These are phyloP conservation scores for Sisymbrium altissimum DNA, from an alignment of 345 rosid genomes.

Conservation along the genomic window DNA sequence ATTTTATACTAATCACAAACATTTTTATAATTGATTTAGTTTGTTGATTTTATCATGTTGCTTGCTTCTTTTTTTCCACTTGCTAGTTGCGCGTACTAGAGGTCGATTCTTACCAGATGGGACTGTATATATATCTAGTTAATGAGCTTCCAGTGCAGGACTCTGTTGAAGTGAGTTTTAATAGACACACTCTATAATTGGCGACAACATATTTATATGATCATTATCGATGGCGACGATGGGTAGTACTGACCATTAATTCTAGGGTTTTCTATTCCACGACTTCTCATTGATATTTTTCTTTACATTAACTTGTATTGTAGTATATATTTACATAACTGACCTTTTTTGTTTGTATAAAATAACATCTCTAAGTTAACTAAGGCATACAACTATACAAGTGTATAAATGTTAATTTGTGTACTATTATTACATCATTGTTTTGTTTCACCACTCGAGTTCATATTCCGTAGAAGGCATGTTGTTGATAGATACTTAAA, in stretches of 20 bases:
- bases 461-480: background rate
- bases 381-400: too few species aligned
- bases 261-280: background rate
- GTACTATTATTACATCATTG: background rate
- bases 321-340: background rate
- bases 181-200: background rate
- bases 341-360: background rate
- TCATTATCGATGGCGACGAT: background rate
- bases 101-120: background rate
- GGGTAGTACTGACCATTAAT: background rate
- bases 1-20: background rate
- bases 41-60: background rate
- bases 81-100: background rate
- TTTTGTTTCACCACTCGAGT: background rate
- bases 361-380: background rate
- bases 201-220: slow-evolving; percentile 7
- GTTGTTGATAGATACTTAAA: background rate
- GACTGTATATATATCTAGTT: background rate
- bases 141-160: background rate
- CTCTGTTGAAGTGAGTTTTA: background rate
- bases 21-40: background rate
- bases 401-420: background rate
- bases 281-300: background rate
- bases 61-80: background rate
- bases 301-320: background rate